Evolutionary conservation across 441 rosid genomes (phyloP).

Genomic region (Raphanus hybrid): DNA sequence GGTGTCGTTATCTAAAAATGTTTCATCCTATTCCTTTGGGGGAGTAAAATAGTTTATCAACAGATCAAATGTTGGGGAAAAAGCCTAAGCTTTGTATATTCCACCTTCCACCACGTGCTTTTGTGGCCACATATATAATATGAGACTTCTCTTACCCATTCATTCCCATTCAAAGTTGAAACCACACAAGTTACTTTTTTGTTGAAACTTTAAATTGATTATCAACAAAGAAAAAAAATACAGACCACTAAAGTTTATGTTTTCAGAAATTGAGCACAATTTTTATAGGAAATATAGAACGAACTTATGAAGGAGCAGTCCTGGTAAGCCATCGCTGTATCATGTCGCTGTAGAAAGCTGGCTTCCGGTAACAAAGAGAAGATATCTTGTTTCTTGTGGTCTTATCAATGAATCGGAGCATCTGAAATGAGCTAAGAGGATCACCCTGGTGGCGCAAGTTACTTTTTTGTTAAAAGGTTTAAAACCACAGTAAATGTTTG

Average conservation of each 20-base stretch:
- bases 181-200: constrained; percentile 17
- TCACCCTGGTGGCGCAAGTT: neutral
- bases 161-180: constrained; percentile 31
- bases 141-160: constrained; percentile 26
- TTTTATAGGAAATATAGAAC: no score
- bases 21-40: constrained; percentile 28
- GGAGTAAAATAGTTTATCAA: constrained; percentile 30
- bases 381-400: no score
- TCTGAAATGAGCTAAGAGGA: no score
- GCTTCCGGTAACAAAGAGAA: no score
- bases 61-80: constrained; percentile 29
- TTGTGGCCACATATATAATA: constrained; percentile 29
- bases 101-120: constrained; percentile 45
- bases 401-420: no score
- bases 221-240: no score
- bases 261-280: no score
- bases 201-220: no score
- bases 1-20: constrained; percentile 28
- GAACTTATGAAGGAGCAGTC: no score
- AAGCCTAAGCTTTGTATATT: neutral
- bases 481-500: neutral
- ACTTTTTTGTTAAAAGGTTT: neutral
- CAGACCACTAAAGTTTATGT: no score
- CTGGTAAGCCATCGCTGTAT: no score
- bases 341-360: no score